A percentile compares a stretch with the other conserved stretches of the same genome.
These are phyloP conservation scores for Neurospora pannonica DNA, from an alignment of 495 filamentous ascomycete genomes.

Conservation along the genomic window DNA sequence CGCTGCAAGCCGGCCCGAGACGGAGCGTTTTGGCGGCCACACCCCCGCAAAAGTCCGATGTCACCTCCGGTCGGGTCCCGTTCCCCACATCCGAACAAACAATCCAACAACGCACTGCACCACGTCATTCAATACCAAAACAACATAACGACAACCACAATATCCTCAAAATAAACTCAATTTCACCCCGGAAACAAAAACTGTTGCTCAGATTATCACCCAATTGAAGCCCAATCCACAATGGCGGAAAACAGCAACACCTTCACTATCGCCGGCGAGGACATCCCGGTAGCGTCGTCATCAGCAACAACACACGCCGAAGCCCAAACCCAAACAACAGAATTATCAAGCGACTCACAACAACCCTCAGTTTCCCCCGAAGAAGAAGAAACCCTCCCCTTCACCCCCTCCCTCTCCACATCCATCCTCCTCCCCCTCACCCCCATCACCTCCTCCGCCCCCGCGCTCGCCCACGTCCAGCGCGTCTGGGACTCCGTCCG, in stretches of 20 bases:
- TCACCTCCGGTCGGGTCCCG: background rate
- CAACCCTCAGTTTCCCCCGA: background rate
- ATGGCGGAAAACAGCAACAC: background rate
- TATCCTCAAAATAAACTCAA: too few species aligned
- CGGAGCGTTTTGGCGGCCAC: background rate
- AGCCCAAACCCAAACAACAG: background rate
- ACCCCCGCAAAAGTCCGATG: background rate
- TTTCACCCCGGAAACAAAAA: too few species aligned
- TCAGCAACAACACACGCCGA: background rate
- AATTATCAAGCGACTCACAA: background rate
- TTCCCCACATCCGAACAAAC: background rate
- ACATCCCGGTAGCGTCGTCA: background rate
- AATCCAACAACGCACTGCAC: background rate
- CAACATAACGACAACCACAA: background rate
- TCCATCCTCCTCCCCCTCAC: background rate
- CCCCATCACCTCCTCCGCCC: conserved; percentile 4
- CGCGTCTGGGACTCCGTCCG: conserved; percentile 10
- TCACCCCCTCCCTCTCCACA: background rate
- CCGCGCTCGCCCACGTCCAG: conserved; percentile 10
- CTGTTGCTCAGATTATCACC: background rate
- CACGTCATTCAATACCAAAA: background rate
- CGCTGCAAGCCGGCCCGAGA: background rate
- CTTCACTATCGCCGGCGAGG: background rate
- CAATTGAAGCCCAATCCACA: background rate
- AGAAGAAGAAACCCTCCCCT: background rate